Base-by-base conservation (phyloP, 208 protist genomes). In the Trypanosomatidae sp. region DNA sequence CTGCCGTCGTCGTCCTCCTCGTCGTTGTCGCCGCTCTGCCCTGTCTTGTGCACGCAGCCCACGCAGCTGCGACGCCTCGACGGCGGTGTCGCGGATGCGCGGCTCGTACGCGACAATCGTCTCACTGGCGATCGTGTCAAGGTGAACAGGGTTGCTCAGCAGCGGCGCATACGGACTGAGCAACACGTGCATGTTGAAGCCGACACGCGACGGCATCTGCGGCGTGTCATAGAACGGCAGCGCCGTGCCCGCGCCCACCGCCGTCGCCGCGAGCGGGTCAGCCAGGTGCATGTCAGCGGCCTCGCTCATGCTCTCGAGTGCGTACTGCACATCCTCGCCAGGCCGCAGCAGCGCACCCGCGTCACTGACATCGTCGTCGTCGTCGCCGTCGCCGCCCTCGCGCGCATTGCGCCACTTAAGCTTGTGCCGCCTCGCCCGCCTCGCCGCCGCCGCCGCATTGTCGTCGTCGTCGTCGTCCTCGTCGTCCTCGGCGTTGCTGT, bases 71-170 rank as follows among this genome's bases (percentile, higher is more conserved):
- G n/a, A n/a, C n/a, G n/a, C n/a, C n/a, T n/a, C n/a, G n/a, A 18
- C 19, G 2, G 49, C 21, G 8, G 25, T 4, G 35, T 7, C 24
- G 56, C 13, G 6, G 27, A 19, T 25, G n/a, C 45, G n/a, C 24
- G 53, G 38, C 53, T 52, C 51, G 61, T 87, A 78, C 20, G 66
- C 69, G n/a, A 91, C 40, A 22, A 91, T 57, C 26, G 65, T 44
- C 53, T 74, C 65, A 48, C 48, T 78, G 56, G 68, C 64, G 24
- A 92, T 80, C 30, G 67, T 79, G 43, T 92, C 84, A 21, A 92
- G 63, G 26, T 54, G 61, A 10, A 89, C 63, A 19, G 84, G 84
- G 16, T 61, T 68, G 19, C 84, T 73, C 51, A 64, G 66, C 1
- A 88, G 64, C 15, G 72, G 65, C 4, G 73, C 56, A 27, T 51